Percentiles rank a stretch among this genome's conserved stretches.
Conservation (phyloP, 164 flowering plant genomes). For the Amborella trichopoda region DNA sequence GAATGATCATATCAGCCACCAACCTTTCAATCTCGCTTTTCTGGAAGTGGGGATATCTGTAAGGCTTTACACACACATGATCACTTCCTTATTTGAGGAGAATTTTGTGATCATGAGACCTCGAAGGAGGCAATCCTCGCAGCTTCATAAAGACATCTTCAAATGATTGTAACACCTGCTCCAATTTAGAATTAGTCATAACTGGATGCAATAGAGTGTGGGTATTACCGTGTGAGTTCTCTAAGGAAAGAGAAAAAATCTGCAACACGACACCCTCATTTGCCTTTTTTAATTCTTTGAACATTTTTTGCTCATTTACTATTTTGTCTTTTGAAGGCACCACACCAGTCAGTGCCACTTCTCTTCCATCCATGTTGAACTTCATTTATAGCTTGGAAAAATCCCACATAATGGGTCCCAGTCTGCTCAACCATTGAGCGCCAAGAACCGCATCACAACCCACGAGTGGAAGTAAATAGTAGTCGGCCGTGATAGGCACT, state of each 20-base stretch:
- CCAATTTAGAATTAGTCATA: not conserved
- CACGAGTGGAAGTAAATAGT: not conserved
- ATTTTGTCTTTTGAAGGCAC: not conserved
- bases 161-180: not conserved
- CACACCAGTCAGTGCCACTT: not conserved
- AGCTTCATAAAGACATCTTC: not conserved
- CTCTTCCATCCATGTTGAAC: not conserved
- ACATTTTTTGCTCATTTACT: not conserved
- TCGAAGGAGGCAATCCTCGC: not conserved
- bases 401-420: not conserved
- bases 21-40: slow-evolving; percentile 3
- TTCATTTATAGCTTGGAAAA: too few species aligned
- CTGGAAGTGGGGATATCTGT: not conserved
- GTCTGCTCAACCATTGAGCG: slow-evolving; percentile 3
- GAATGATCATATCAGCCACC: slow-evolving; percentile 1
- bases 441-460: not conserved
- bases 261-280: not conserved
- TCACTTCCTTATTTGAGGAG: not conserved
- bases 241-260: not conserved
- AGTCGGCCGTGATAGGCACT: not conserved
- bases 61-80: not conserved
- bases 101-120: slow-evolving; percentile 1
- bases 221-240: not conserved
- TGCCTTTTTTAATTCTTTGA: not conserved
- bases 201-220: not conserved